These are phyloP conservation scores for Noccaea caerulescens DNA, from an alignment of 345 rosid genomes.

Conservation along the genomic window DNA sequence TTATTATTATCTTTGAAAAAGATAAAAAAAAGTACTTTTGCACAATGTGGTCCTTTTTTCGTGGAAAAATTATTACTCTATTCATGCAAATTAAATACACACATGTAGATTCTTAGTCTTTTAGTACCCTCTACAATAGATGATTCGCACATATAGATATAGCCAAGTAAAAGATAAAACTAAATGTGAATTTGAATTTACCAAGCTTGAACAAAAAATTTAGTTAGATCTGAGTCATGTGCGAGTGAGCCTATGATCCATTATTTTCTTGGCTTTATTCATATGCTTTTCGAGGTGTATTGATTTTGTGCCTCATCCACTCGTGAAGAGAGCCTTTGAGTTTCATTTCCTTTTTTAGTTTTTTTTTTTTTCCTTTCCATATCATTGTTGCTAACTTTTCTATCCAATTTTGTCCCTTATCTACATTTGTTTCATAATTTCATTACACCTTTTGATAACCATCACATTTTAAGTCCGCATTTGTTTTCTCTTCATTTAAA, in stretches of 20 bases:
- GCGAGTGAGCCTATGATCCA: conserved; percentile 18
- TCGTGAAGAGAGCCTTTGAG: conserved; percentile 28
- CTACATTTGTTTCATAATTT: conserved; percentile 3
- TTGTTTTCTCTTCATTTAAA: neutral
- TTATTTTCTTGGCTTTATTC: conserved; percentile 31
- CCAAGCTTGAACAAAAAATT: conserved; percentile 14
- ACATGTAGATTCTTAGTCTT: conserved; percentile 32
- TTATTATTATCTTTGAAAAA: neutral
- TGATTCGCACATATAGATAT: conserved; percentile 14
- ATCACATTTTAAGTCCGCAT: conserved; percentile 15
- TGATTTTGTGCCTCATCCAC: conserved; percentile 37
- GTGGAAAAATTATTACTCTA: conserved; percentile 22
- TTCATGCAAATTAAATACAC: conserved; percentile 30
- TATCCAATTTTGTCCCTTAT: neutral
- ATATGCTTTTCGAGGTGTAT: conserved; percentile 10
- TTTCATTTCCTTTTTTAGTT: neutral
- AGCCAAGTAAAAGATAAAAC: conserved; percentile 8
- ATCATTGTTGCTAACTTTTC: conserved; percentile 32
- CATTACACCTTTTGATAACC: neutral
- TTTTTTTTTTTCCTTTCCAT: neutral
- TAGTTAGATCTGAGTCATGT: conserved; percentile 18
- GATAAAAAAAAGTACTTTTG: neutral
- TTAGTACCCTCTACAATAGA: conserved; percentile 1
- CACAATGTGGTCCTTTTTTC: conserved; percentile 22
- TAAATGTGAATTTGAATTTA: conserved; percentile 15